phyloP scores from a whole-genome alignment of 2,329 filamentous ascomycete species.

The Chaetomiaceae sp. region DNA sequence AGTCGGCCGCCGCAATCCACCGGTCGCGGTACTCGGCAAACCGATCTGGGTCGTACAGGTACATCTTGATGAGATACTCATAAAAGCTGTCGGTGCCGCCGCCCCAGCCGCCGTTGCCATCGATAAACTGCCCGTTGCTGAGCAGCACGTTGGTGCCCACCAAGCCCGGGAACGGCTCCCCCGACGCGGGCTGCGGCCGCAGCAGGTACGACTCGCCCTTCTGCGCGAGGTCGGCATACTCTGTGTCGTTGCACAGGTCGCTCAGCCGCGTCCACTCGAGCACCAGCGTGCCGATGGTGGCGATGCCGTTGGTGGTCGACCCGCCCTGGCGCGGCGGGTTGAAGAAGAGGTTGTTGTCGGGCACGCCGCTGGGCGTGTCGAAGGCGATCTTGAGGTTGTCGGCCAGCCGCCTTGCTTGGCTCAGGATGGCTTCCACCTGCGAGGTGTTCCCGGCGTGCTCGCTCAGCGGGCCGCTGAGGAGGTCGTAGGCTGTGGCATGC shows the following conservation, averaged over 20 bases:
- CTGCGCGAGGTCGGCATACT: constrained; percentile 63
- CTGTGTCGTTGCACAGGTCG: constrained; percentile 64
- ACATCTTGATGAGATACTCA: constrained; percentile 92
- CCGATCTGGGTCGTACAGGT: constrained; percentile 64
- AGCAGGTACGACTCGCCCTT: constrained; percentile 68
- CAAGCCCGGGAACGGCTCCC: constrained; percentile 73
- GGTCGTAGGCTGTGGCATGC: constrained; percentile 53
- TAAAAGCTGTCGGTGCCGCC: constrained; percentile 78
- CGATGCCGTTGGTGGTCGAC: constrained; percentile 62
- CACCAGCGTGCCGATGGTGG: constrained; percentile 71
- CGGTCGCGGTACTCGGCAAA: constrained; percentile 65
- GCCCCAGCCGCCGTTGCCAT: constrained; percentile 69
- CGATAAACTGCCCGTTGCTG: constrained; percentile 59
- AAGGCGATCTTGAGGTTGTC: constrained; percentile 75
- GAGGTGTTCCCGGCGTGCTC: constrained; percentile 42
- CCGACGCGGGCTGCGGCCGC: constrained; percentile 55
- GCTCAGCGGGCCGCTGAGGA: constrained; percentile 66
- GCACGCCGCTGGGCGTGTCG: constrained; percentile 69
- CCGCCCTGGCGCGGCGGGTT: constrained; percentile 46
- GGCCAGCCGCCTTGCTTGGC: constrained; percentile 64
- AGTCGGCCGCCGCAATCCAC: constrained; percentile 73
- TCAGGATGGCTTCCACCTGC: constrained; percentile 55
- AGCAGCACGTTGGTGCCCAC: constrained; percentile 65
- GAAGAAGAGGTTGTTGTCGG: constrained; percentile 64
- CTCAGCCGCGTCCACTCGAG: constrained; percentile 81